Conservation (phyloP, 495 filamentous ascomycete species). For the Elaphomyces granulatus region DNA sequence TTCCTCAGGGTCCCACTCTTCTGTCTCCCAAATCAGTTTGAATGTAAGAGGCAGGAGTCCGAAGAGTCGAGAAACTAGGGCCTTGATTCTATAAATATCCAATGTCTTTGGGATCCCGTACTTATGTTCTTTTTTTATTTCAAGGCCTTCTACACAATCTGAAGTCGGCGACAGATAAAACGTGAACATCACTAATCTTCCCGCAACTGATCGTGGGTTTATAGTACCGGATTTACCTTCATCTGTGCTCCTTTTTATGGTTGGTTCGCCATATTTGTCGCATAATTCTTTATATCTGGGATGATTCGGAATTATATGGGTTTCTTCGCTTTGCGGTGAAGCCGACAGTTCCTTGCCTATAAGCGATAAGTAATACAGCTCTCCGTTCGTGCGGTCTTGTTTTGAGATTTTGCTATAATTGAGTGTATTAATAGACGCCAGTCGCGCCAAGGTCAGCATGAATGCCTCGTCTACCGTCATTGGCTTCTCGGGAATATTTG, state of each 20-base stretch:
- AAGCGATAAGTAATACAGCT: conserved; percentile 78
- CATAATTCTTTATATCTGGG: conserved; percentile 61
- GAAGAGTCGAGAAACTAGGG: conserved; percentile 59
- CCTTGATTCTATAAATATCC: conserved; percentile 69
- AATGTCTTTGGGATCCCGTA: conserved; percentile 58
- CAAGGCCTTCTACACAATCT: not conserved
- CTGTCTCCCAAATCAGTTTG: conserved; percentile 64
- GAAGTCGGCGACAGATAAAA: conserved; percentile 30
- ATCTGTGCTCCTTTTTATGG: conserved; percentile 26
- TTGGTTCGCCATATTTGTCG: conserved; percentile 51
- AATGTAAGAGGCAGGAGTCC: conserved; percentile 45
- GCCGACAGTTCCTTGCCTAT: conserved; percentile 61
- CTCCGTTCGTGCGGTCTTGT: conserved; percentile 68
- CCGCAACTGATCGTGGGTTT: conserved; percentile 58
- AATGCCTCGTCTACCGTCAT: conserved; percentile 58
- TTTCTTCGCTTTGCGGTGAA: conserved; percentile 38
- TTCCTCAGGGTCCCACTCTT: conserved; percentile 66
- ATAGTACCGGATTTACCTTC: conserved; percentile 15
- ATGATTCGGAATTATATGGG: conserved; percentile 42
- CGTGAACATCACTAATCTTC: conserved; percentile 49
- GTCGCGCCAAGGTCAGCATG: conserved; percentile 75
- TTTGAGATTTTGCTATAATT: conserved; percentile 64
- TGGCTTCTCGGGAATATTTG: conserved; percentile 23
- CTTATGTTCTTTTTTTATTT: conserved; percentile 6
- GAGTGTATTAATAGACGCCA: conserved; percentile 48